Evolutionary conservation across 257 asterid genomes (phyloP).

Genomic region (Forsythia viridissima): DNA sequence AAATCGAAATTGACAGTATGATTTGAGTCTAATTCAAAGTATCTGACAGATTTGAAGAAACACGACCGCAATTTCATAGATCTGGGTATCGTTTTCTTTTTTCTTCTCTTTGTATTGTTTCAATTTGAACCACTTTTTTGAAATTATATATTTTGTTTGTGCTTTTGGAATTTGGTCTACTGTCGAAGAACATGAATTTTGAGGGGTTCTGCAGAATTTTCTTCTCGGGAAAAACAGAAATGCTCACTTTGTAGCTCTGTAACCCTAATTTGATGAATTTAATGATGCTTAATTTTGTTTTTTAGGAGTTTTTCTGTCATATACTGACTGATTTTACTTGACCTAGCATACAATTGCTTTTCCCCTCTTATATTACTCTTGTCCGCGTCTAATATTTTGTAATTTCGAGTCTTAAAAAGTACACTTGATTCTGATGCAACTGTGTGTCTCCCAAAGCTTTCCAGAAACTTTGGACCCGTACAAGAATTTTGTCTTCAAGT

Average conservation of each 20-base stretch:
- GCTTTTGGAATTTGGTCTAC: conserved; percentile 28
- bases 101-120: neutral
- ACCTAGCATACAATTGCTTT: neutral
- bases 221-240: neutral
- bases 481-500: neutral
- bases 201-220: conserved; percentile 15
- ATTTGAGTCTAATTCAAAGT: conserved; percentile 10
- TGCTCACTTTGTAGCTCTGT: neutral
- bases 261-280: neutral
- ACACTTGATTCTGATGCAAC: neutral
- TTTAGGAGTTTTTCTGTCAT: neutral
- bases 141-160: conserved; percentile 5
- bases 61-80: conserved; percentile 31
- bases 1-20: neutral
- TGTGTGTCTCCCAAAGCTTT: neutral
- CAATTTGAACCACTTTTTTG: neutral
- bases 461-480: conserved; percentile 10
- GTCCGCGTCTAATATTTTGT: neutral
- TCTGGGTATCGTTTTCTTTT: conserved; percentile 41
- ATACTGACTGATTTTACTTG: neutral
- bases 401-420: neutral
- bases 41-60: conserved; percentile 29
- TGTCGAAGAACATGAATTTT: conserved; percentile 8
- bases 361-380: neutral
- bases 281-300: neutral